Evolutionary conservation across 78 protist genomes (phyloP), one percentile per base, ranked within the genome.

Genomic region (Dictyostelium purpureum): DNA sequence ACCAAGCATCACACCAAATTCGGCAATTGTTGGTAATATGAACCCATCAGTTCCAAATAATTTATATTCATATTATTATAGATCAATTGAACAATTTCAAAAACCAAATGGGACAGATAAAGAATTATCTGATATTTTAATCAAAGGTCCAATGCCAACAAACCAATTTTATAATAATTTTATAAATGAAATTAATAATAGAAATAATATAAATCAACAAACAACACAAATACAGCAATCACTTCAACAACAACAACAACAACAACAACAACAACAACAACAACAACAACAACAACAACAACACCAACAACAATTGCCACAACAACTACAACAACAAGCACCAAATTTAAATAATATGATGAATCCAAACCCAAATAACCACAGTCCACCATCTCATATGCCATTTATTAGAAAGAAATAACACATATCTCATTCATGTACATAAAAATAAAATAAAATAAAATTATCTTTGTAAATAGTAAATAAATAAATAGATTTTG

Each of bases 81-180:
- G 28, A 67, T 43, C 75, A 37, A 38, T 67, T n/a, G 75, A 67
- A 21, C 75, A 67, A 59, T 59, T 59, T 59, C 69, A 59, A 59
- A 59, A 59, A 12, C 24, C 24, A 67, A 16, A 35, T 21, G 16
- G 6, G 19, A 40, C 80, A 12, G 65, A 49, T 26, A 74, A 74
- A 26, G 80, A 74, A 49, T 31, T 49, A 49, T 24, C 19, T 11
- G 78, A 74, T 28, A 28, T 45, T 4, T 40, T 49, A 51, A 74
- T 49, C 5, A 61, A 74, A 74, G 21, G 51, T 18, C 75, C 75
- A 4, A 67, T 38, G 14, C 42, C 78, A 19, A n/a, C 78, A 43
- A 26, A 16, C 9, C 35, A 42, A 43, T 71, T 43, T 71, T 38
- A 33, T 33, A 71, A 71, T 43, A 33, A 26, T n/a, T 71, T 71